A percentile compares a stretch with the other conserved stretches of the same genome.
Conservation (phyloP, 2,329 filamentous ascomycete species). For the Pseudofabraea citricarpa region DNA sequence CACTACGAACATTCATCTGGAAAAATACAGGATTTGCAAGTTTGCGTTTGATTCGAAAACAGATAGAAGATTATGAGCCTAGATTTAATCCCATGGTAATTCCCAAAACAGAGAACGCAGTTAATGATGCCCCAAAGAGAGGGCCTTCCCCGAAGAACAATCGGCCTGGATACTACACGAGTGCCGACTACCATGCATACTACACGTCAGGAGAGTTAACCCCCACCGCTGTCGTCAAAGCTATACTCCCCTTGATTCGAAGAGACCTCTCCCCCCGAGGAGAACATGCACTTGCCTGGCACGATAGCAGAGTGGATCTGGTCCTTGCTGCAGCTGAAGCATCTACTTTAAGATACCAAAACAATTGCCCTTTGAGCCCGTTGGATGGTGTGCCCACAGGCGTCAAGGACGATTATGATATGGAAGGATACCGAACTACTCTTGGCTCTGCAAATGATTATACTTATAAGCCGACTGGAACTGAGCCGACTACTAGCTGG, state of each 20-base stretch:
- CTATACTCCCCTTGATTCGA: conserved; percentile 41
- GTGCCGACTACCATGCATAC: conserved; percentile 38
- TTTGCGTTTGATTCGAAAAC: conserved; percentile 38
- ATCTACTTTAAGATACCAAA: conserved; percentile 53
- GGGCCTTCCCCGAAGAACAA: too few species aligned
- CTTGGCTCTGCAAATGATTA: conserved; percentile 59
- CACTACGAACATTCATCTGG: conserved; percentile 62
- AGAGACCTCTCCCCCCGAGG: conserved; percentile 32
- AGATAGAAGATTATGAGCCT: conserved; percentile 37
- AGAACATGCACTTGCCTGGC: conserved; percentile 39
- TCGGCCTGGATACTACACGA: neutral
- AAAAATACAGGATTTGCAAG: conserved; percentile 53
- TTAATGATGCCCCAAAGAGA: too few species aligned
- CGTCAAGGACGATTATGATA: conserved; percentile 76
- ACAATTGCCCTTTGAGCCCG: conserved; percentile 57
- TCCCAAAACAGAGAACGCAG: too few species aligned
- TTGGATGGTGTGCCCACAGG: conserved; percentile 77
- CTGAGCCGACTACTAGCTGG: conserved; percentile 54
- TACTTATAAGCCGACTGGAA: conserved; percentile 38
- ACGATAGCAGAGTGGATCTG: conserved; percentile 36
- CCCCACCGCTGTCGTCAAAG: conserved; percentile 38
- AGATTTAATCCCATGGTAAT: conserved; percentile 48
- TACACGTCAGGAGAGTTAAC: conserved; percentile 42
- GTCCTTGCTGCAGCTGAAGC: conserved; percentile 38
- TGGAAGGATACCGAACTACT: conserved; percentile 63